Evolutionary conservation across 73 alveolate species (phyloP).

Genomic region (Uronychia binucleata): DNA sequence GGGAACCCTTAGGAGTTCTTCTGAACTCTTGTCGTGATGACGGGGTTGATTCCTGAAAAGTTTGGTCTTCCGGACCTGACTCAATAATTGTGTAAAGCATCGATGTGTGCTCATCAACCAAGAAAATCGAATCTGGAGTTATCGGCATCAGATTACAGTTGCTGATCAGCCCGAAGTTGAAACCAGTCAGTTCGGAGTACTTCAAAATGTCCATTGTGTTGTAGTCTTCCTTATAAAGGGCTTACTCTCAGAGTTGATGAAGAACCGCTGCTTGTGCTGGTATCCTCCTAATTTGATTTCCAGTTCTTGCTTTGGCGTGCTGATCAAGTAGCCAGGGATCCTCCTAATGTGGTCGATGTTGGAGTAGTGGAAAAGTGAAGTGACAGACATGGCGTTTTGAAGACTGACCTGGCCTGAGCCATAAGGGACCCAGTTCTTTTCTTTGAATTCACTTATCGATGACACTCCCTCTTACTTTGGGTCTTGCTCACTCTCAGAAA

Average conservation of each 20-base stretch:
- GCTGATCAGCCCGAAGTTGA: background rate
- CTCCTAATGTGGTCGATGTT: constrained; percentile 32
- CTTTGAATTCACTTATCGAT: too few relatives aligned
- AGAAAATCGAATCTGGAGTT: background rate
- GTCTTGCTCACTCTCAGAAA: too few relatives aligned
- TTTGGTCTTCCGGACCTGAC: too few relatives aligned
- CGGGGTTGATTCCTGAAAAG: background rate
- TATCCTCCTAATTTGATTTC: constrained; percentile 1
- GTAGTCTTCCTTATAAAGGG: constrained; percentile 11
- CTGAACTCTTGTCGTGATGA: background rate
- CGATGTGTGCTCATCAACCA: constrained; percentile 38
- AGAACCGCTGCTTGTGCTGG: background rate
- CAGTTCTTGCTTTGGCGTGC: constrained; percentile 32
- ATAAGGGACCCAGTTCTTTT: too few relatives aligned
- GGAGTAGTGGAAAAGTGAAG: constrained; percentile 38
- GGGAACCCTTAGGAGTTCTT: background rate
- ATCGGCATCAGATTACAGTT: background rate
- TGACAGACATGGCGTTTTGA: background rate
- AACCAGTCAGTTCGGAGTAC: constrained; percentile 13
- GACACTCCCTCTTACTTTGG: too few relatives aligned
- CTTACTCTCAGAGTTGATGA: constrained; percentile 3
- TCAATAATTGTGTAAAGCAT: constrained; percentile 31
- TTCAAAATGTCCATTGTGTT: constrained; percentile 32
- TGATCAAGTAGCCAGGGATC: constrained; percentile 15
- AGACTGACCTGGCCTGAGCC: background rate